phyloP scores from a whole-genome alignment of 306 rosid genomes.

The Quercus parvula region DNA sequence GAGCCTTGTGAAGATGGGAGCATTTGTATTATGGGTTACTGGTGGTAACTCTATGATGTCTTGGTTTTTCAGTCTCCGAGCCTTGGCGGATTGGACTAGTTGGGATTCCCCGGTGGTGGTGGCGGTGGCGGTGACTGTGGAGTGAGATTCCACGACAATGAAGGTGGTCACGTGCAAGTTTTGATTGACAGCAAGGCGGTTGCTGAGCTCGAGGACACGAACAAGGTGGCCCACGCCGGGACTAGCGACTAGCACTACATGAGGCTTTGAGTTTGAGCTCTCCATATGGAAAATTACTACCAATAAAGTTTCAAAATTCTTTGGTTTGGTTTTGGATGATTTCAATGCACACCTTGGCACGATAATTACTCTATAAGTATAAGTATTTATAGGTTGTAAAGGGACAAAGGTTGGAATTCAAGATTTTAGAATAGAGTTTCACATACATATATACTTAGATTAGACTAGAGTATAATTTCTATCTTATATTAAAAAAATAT shows the following conservation, averaged over 20 bases:
- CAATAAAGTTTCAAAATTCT: too few species aligned
- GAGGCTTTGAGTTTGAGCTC: not conserved
- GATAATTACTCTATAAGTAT: too few species aligned
- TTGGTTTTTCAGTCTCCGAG: not conserved
- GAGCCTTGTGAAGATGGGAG: not conserved
- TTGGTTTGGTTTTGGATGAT: too few species aligned
- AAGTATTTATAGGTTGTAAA: rapidly evolving
- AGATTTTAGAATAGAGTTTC: rapidly evolving
- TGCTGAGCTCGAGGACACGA: not conserved
- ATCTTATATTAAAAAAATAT: too few species aligned
- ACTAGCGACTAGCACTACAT: not conserved
- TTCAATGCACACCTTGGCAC: rapidly evolving
- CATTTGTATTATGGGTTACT: not conserved
- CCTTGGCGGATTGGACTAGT: not conserved
- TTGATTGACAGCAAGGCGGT: not conserved
- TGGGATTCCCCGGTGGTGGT: not conserved
- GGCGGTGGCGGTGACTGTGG: not conserved
- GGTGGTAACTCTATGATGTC: not conserved
- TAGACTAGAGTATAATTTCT: rapidly evolving
- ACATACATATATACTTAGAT: too few species aligned
- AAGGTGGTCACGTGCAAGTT: not conserved
- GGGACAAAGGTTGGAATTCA: rapidly evolving
- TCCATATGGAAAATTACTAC: not conserved
- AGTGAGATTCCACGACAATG: not conserved
- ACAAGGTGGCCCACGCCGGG: not conserved